A percentile compares a stretch with the other conserved stretches of the same genome.
These are phyloP conservation scores for Fusarium keratoplasticum DNA, from an alignment of 2,329 filamentous ascomycete species.

Conservation along the genomic window DNA sequence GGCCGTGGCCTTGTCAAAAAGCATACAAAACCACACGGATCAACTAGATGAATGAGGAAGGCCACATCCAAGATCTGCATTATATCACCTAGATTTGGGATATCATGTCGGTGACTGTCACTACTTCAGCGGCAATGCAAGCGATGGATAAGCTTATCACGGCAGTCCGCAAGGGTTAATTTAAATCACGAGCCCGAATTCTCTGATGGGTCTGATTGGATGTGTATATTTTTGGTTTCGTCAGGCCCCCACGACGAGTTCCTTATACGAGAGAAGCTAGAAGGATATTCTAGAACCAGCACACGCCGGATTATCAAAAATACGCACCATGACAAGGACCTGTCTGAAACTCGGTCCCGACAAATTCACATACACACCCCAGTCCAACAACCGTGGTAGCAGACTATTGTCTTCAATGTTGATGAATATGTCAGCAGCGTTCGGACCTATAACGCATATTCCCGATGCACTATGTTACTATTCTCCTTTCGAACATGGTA, in stretches of 20 bases:
- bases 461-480: too few relatives aligned
- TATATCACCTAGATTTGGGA: background rate
- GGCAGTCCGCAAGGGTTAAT: background rate
- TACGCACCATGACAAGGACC: background rate
- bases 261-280: background rate
- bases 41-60: background rate
- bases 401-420: too few relatives aligned
- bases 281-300: background rate
- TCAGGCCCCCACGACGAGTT: background rate
- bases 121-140: background rate
- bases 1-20: background rate
- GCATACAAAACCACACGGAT: background rate
- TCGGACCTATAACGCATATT: too few relatives aligned
- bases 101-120: background rate
- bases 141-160: background rate
- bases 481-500: too few relatives aligned
- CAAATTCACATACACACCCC: too few relatives aligned
- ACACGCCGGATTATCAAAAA: background rate
- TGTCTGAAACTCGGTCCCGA: too few relatives aligned
- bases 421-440: too few relatives aligned
- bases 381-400: too few relatives aligned
- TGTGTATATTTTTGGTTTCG: background rate
- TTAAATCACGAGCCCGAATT: background rate
- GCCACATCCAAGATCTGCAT: background rate
- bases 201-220: background rate